These are phyloP conservation scores for Pleodorina starrii DNA, from an alignment of 139 green algal genomes.

Conservation along the genomic window DNA sequence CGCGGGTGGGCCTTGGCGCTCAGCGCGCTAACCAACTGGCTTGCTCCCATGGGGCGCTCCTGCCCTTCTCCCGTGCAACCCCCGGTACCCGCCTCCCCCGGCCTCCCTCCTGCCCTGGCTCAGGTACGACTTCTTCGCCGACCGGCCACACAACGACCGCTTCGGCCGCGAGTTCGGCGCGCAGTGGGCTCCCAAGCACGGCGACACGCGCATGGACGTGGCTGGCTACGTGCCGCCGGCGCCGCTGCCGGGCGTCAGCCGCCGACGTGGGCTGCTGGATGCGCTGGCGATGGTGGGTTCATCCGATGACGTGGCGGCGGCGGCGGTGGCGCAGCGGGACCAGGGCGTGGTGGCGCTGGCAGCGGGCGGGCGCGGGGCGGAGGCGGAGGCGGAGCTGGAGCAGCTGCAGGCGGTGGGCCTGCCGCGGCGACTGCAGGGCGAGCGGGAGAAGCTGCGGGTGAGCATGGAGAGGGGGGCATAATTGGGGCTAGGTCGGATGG, in stretches of 20 bases:
- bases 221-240: constrained; percentile 33
- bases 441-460: constrained; percentile 35
- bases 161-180: constrained; percentile 59
- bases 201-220: constrained; percentile 9
- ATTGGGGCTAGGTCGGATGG: no score
- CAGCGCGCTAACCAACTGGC: no score
- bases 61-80: no score
- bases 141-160: constrained; percentile 71
- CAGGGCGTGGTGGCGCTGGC: background rate
- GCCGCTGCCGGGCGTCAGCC: background rate
- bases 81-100: background rate
- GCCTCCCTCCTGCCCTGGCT: constrained; percentile 42
- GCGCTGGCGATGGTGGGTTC: no score
- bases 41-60: no score
- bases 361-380: background rate
- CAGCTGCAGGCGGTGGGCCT: background rate
- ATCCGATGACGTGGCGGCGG: background rate
- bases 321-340: background rate
- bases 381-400: background rate
- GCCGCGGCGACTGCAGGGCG: constrained; percentile 14
- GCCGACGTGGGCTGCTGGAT: constrained; percentile 53
- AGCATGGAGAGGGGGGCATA: background rate
- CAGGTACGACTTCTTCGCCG: constrained; percentile 82
- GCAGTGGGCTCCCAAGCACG: constrained; percentile 26
- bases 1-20: no score